Base-by-base conservation (phyloP, 1,139 yeast genomes). In the Pichia sorboxylosa region DNA sequence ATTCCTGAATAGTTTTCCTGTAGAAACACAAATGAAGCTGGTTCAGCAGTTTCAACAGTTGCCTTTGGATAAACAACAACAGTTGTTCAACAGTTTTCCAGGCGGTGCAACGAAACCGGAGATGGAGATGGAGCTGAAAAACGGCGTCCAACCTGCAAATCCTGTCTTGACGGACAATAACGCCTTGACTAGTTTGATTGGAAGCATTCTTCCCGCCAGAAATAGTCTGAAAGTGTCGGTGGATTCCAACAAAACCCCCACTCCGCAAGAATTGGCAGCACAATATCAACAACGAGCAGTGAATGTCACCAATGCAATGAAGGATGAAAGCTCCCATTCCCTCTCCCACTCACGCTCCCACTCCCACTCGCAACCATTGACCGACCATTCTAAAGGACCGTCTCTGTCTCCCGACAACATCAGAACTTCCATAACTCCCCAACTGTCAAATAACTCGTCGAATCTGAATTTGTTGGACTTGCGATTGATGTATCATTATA, bases 401-500 rank as follows among this genome's bases (percentile, higher is more conserved):
- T 28, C 47, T 25, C 31, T 53, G 24, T 50, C 58, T 3, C 58
- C 57, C 6, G 48, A 52, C 30, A 38, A 51, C 11, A 48, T 53
- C 13, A 41, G 46, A 29, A 46, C 54, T 8, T 46, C 54, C 1
- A 39, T 54, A 6, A 8, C 8, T 19, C 47, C 54, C 8, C 42
- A 49, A 8, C 26, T 46, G 13, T 30, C 42, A 11, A 29, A 41
- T 27, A 14, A 39, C 17, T 31, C 37, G 21, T 28, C 46, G 10
- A 35, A 42, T 5, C 57, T 85, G 31, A 84, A 85, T 51, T 66
- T 84, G 69, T 59, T 77, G 24, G 96, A 87, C 52, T 61, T 87
- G 38, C 66, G 80, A 44, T 60, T 87, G 30, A 81, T 87, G 73
- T 81, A 83, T 52, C 94, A 87, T 54, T 87, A 85, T 54, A 79